Percentiles rank a stretch among this genome's conserved stretches.
phyloP scores from a whole-genome alignment of 2,329 filamentous ascomycete genomes.

The Fusarium sp. region DNA sequence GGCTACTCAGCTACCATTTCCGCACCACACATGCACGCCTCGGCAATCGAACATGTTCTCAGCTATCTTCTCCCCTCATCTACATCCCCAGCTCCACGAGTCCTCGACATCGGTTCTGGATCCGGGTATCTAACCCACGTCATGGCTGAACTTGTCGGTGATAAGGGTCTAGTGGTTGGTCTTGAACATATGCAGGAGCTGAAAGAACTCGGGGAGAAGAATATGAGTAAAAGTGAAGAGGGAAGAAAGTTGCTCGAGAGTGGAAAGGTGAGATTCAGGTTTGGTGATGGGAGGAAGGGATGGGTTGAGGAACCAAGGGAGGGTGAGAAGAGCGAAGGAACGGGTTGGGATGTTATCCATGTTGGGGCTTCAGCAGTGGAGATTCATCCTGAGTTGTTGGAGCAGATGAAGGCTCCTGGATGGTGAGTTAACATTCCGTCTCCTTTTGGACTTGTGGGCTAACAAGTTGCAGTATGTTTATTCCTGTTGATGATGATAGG shows the following conservation, averaged over 20 bases:
- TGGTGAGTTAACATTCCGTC: slow-evolving; percentile 56
- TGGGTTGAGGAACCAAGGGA: slow-evolving; percentile 61
- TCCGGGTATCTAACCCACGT: slow-evolving; percentile 90
- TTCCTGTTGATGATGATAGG: slow-evolving; percentile 74
- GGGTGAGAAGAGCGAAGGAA: slow-evolving; percentile 62
- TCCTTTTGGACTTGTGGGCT: background rate
- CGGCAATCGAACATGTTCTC: slow-evolving; percentile 64
- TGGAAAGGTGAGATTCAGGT: slow-evolving; percentile 77
- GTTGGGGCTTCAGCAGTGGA: slow-evolving; percentile 87
- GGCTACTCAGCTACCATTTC: slow-evolving; percentile 69
- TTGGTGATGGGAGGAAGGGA: slow-evolving; percentile 79
- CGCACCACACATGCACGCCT: slow-evolving; percentile 72
- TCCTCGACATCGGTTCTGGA: slow-evolving; percentile 81
- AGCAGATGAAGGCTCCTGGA: slow-evolving; percentile 84
- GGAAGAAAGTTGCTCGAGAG: slow-evolving; percentile 71
- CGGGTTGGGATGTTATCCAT: slow-evolving; percentile 91
- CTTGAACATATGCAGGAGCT: slow-evolving; percentile 79
- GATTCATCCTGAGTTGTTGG: slow-evolving; percentile 78
- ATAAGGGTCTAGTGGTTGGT: slow-evolving; percentile 69
- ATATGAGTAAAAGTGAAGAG: slow-evolving; percentile 72
- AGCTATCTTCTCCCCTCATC: slow-evolving; percentile 56
- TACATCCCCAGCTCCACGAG: slow-evolving; percentile 57
- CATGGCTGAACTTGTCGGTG: slow-evolving; percentile 79
- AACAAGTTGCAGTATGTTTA: slow-evolving; percentile 70
- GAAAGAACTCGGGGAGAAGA: slow-evolving; percentile 70